A percentile compares a stretch with the other conserved stretches of the same genome.
phyloP scores from a whole-genome alignment of 2,329 filamentous ascomycete genomes.

The Aspergillus sp. region DNA sequence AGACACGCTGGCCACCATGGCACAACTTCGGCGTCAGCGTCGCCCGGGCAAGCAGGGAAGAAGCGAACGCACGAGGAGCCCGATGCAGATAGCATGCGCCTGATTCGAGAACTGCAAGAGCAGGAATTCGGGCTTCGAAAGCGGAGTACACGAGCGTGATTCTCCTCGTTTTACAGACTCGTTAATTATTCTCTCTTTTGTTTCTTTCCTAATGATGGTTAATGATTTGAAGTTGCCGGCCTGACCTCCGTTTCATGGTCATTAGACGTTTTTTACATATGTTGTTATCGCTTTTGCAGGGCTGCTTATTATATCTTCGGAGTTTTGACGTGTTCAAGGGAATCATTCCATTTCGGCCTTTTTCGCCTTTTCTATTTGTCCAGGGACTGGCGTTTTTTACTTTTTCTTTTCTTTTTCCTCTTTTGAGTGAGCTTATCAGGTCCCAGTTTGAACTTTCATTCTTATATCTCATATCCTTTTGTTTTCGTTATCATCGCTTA shows the following conservation, averaged over 20 bases:
- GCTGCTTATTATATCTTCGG: too few relatives aligned
- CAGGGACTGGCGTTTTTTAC: not conserved
- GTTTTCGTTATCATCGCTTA: not conserved
- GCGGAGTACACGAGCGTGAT: constrained; percentile 18
- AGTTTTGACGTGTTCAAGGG: not conserved
- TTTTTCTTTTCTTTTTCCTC: constrained; percentile 4
- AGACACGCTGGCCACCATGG: constrained; percentile 19
- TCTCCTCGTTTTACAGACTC: not conserved
- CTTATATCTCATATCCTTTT: too few relatives aligned
- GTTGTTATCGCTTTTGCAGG: too few relatives aligned
- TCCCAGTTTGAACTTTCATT: too few relatives aligned
- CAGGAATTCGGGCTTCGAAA: constrained; percentile 40
- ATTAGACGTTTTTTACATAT: too few relatives aligned
- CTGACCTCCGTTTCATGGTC: too few relatives aligned
- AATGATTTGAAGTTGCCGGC: too few relatives aligned
- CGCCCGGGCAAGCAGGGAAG: constrained; percentile 21
- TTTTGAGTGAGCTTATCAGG: not conserved
- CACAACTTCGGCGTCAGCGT: not conserved
- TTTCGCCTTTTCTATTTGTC: not conserved
- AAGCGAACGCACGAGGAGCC: constrained; percentile 25
- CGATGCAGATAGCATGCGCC: constrained; percentile 37
- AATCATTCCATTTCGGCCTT: not conserved
- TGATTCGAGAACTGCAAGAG: constrained; percentile 41
- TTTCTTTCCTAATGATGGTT: not conserved
- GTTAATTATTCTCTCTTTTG: not conserved